Percentiles rank a stretch among this genome's conserved stretches.
Conservation (phyloP, 345 rosid genomes). For the Rhizophora apiculata region DNA sequence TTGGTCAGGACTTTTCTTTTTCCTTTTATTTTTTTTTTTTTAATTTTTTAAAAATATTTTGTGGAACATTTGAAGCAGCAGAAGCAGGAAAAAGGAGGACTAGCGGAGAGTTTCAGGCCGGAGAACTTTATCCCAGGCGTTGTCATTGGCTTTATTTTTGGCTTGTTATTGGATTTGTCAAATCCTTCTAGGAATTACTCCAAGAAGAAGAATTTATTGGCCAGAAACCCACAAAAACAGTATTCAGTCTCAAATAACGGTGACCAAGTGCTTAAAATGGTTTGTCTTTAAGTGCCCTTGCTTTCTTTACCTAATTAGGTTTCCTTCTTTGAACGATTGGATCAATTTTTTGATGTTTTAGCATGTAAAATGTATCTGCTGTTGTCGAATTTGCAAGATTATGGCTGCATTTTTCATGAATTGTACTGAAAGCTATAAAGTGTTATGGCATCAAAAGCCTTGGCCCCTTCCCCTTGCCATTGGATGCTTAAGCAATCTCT, state of each 20-base stretch:
- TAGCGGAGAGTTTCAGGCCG: constrained; percentile 62
- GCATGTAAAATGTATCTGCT: background rate
- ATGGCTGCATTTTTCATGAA: background rate
- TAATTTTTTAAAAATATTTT: background rate
- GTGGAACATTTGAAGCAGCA: constrained; percentile 34
- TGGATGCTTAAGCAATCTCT: background rate
- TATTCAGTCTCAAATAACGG: constrained; percentile 33
- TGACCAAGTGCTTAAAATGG: constrained; percentile 82
- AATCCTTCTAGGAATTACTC: constrained; percentile 38
- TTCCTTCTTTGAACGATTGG: background rate
- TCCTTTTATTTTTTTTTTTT: background rate
- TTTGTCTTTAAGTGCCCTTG: constrained; percentile 14
- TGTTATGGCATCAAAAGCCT: background rate
- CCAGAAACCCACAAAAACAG: constrained; percentile 53
- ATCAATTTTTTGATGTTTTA: background rate
- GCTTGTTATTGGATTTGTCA: constrained; percentile 68
- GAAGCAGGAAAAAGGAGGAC: constrained; percentile 43
- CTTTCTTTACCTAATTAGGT: background rate
- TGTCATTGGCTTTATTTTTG: constrained; percentile 78
- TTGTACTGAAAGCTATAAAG: background rate
- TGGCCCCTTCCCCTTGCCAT: background rate
- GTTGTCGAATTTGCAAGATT: background rate
- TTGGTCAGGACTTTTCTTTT: background rate
- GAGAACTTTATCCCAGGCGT: constrained; percentile 84
- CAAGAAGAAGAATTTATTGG: constrained; percentile 54